Evolutionary conservation across 805 yeast genomes (phyloP).

Genomic region (Nakazawaea sp.): DNA sequence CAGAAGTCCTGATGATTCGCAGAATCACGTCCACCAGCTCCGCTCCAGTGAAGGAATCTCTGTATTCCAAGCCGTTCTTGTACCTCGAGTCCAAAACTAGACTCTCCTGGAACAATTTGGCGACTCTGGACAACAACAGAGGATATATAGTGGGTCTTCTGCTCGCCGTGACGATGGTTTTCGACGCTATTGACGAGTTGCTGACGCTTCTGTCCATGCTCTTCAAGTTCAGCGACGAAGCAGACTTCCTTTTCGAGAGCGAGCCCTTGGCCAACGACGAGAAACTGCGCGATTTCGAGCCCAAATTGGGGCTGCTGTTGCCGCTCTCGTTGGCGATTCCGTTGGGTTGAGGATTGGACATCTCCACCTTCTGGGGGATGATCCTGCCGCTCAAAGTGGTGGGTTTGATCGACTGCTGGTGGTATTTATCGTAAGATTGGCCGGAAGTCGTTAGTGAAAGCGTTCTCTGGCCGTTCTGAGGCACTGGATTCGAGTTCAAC

Average conservation of each 20-base stretch:
- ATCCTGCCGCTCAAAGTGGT: constrained; percentile 34
- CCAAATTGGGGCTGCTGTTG: constrained; percentile 22
- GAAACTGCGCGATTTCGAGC: constrained; percentile 39
- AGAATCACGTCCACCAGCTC: constrained; percentile 92
- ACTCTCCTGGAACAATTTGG: constrained; percentile 64
- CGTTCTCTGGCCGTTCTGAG: constrained; percentile 3
- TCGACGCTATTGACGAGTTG: constrained; percentile 26
- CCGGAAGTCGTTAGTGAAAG: constrained; percentile 16
- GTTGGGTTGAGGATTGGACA: constrained; percentile 13
- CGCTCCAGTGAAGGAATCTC: constrained; percentile 89
- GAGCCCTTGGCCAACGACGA: constrained; percentile 26
- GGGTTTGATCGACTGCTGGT: constrained; percentile 23
- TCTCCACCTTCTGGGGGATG: constrained; percentile 38
- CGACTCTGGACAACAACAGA: constrained; percentile 81
- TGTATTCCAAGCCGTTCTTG: constrained; percentile 86
- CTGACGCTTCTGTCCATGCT: constrained; percentile 22
- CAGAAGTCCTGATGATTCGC: constrained; percentile 79
- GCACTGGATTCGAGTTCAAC: neutral
- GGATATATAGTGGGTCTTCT: constrained; percentile 77
- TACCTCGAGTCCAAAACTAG: constrained; percentile 69
- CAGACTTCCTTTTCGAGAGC: constrained; percentile 28
- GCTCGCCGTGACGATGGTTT: constrained; percentile 41
- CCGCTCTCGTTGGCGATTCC: constrained; percentile 12
- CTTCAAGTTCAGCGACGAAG: constrained; percentile 24
- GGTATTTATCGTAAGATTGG: constrained; percentile 26